Percentiles rank a stretch among this genome's conserved stretches.
Evolutionary conservation across 176 grass and related monocot genomes (phyloP).

Genomic region (Otatea glauca): DNA sequence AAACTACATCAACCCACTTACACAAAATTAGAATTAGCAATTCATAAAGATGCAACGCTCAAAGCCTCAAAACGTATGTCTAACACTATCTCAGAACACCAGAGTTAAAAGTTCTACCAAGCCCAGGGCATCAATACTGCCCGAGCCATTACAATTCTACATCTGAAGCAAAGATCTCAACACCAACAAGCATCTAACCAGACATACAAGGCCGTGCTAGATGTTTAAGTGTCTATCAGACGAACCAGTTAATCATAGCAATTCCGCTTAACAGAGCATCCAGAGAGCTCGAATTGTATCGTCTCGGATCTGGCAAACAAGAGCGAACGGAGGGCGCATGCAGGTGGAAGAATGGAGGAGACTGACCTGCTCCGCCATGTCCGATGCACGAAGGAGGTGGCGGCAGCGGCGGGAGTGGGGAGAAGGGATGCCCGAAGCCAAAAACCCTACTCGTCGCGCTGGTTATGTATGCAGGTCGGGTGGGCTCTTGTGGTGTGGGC

Average conservation of each 20-base stretch:
- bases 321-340: neutral
- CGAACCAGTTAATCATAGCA: neutral
- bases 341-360: neutral
- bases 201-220: neutral
- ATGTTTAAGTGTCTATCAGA: neutral
- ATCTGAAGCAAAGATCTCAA: neutral
- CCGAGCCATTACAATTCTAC: neutral
- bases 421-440: neutral
- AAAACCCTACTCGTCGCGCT: no score
- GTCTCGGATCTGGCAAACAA: neutral
- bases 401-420: neutral
- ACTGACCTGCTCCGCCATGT: slow-evolving; percentile 47
- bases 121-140: neutral
- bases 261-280: no score
- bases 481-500: slow-evolving; percentile 11
- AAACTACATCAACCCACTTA: neutral
- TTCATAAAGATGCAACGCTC: neutral
- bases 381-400: slow-evolving; percentile 1
- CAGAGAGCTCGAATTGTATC: neutral
- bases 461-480: neutral
- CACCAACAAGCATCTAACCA: neutral
- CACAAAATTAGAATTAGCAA: neutral
- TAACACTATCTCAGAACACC: neutral
- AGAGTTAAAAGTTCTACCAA: neutral
- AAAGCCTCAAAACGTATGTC: neutral